These are phyloP conservation scores for Penicillium polonicum DNA, from an alignment of 2,329 filamentous ascomycete genomes.

Conservation along the genomic window DNA sequence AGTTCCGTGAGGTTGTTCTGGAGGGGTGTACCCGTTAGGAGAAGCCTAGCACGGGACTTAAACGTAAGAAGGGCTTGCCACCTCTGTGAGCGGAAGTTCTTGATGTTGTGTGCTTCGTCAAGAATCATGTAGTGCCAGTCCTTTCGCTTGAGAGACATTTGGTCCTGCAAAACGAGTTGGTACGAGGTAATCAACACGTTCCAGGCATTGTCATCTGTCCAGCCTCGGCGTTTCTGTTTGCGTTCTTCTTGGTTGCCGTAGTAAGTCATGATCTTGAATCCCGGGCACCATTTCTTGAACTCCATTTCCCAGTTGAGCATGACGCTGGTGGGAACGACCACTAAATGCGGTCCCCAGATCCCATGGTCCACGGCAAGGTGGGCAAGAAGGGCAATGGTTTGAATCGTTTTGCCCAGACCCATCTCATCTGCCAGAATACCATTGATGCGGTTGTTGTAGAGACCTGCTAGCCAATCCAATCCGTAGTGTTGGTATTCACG, in stretches of 20 bases:
- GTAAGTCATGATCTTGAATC: slow-evolving; percentile 96
- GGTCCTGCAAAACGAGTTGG: slow-evolving; percentile 90
- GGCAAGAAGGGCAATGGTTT: slow-evolving; percentile 90
- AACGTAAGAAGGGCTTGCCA: slow-evolving; percentile 96
- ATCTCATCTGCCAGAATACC: slow-evolving; percentile 97
- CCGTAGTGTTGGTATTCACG: slow-evolving; percentile 96
- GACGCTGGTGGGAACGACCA: slow-evolving; percentile 95
- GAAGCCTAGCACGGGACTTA: slow-evolving; percentile 80
- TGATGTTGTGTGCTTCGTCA: slow-evolving; percentile 98
- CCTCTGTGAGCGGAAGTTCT: slow-evolving; percentile 96
- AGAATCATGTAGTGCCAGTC: slow-evolving; percentile 98
- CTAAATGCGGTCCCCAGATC: slow-evolving; percentile 92
- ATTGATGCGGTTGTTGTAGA: slow-evolving; percentile 91
- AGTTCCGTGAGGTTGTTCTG: slow-evolving; percentile 97
- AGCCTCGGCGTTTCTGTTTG: slow-evolving; percentile 84
- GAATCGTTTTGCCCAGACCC: slow-evolving; percentile 97
- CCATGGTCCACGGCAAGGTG: slow-evolving; percentile 87
- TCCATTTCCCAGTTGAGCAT: slow-evolving; percentile 99
- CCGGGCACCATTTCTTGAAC: slow-evolving; percentile 97
- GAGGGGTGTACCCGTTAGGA: slow-evolving; percentile 90
- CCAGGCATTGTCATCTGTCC: slow-evolving; percentile 91
- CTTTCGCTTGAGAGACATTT: slow-evolving; percentile 87
- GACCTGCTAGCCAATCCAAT: slow-evolving; percentile 91
- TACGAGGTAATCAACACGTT: slow-evolving; percentile 98
- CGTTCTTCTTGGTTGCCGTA: slow-evolving; percentile 93